A percentile compares a stretch with the other conserved stretches of the same genome.
These are phyloP conservation scores for Salix exigua DNA, from an alignment of 345 rosid genomes.

Conservation along the genomic window DNA sequence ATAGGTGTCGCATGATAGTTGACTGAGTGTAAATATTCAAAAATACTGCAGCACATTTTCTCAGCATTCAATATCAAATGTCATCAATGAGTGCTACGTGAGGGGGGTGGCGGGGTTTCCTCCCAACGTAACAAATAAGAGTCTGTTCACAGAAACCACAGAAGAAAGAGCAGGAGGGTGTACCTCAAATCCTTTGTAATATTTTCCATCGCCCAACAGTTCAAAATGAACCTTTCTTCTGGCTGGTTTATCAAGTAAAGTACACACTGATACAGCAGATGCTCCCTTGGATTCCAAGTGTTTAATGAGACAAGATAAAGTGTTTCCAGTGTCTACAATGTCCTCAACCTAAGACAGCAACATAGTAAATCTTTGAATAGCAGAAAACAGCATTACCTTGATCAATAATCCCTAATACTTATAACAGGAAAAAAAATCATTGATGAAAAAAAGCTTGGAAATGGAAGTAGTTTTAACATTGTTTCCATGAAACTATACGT, in stretches of 20 bases:
- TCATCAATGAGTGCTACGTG: not conserved
- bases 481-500: too few relatives aligned
- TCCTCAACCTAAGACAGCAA: constrained; percentile 67
- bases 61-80: not conserved
- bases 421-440: not conserved
- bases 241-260: constrained; percentile 70
- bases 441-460: too few relatives aligned
- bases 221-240: constrained; percentile 63
- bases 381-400: not conserved
- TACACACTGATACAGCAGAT: constrained; percentile 76
- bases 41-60: not conserved
- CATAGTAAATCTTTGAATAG: too few relatives aligned
- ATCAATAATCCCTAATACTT: not conserved
- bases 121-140: too few relatives aligned
- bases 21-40: not conserved
- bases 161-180: not conserved
- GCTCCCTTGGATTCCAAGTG: constrained; percentile 59
- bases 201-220: constrained; percentile 73
- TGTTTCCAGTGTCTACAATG: constrained; percentile 84
- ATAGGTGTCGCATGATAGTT: not conserved
- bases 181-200: constrained; percentile 82
- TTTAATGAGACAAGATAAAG: constrained; percentile 55
- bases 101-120: too few relatives aligned
- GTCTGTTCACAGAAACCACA: not conserved
- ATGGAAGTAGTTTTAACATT: too few relatives aligned